phyloP scores from a whole-genome alignment of 768 basidiomycete genomes.

The Boletus vermiculosoides region DNA sequence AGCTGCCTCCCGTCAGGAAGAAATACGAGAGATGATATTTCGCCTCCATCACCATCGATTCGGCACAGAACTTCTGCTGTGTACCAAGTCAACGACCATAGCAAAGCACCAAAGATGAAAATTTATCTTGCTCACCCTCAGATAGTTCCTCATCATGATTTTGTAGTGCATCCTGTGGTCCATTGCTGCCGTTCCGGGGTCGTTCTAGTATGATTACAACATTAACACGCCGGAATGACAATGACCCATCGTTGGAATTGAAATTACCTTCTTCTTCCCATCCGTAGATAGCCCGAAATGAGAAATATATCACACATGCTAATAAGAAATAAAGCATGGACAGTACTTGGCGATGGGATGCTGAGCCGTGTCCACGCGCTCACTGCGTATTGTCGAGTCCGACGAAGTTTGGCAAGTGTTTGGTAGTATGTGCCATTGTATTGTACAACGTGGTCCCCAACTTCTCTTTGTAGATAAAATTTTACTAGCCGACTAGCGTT shows the following conservation, averaged over 20 bases:
- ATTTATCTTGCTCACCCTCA: not conserved
- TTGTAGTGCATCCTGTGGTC: not conserved
- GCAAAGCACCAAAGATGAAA: not conserved
- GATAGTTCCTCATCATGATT: not conserved
- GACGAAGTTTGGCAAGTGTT: too few species aligned
- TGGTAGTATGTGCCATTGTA: too few species aligned
- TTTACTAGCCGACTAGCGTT: too few species aligned
- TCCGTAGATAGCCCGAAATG: not conserved
- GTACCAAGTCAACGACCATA: not conserved
- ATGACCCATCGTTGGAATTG: not conserved
- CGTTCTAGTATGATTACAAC: not conserved
- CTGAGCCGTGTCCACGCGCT: too few species aligned
- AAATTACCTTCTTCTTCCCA: not conserved
- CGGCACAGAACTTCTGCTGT: not conserved
- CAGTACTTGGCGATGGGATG: not conserved
- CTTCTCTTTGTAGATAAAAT: too few species aligned
- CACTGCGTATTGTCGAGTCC: too few species aligned
- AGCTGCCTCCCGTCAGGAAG: not conserved
- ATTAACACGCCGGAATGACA: not conserved
- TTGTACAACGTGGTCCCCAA: too few species aligned
- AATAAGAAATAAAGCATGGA: not conserved
- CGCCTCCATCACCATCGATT: not conserved
- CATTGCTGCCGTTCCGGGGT: not conserved
- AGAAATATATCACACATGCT: not conserved
- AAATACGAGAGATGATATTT: not conserved